These are phyloP conservation scores for Pythium coloratum DNA, from an alignment of 352 stramenopile species.

Conservation along the genomic window DNA sequence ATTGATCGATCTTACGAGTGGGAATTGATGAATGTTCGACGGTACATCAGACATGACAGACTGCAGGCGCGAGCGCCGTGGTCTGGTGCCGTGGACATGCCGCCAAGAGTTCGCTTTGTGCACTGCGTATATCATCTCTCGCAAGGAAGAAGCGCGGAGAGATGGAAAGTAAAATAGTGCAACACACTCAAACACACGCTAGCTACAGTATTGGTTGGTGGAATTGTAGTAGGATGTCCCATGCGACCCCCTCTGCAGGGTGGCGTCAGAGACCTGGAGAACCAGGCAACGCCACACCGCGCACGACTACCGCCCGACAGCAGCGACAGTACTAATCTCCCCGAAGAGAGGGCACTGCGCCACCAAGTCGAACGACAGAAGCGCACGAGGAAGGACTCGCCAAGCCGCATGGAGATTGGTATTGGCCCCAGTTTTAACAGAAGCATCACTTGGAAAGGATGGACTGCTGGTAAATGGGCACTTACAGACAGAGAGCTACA, in stretches of 20 bases:
- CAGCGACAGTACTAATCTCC: conserved; percentile 24
- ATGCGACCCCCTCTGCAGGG: conserved; percentile 21
- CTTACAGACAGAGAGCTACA: not conserved
- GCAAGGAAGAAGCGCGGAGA: conserved; percentile 38
- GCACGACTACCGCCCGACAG: conserved; percentile 9
- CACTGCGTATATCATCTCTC: conserved; percentile 83
- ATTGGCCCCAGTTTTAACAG: conserved; percentile 82
- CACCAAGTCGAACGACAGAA: conserved; percentile 21
- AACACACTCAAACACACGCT: not conserved
- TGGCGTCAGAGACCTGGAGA: conserved; percentile 2
- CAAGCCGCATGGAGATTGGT: conserved; percentile 34
- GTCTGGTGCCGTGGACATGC: conserved; percentile 9
- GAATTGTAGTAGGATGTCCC: conserved; percentile 9
- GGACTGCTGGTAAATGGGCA: conserved; percentile 73
- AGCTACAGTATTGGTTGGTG: not conserved
- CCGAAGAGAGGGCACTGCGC: conserved; percentile 26
- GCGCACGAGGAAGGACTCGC: conserved; percentile 27
- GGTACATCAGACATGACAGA: conserved; percentile 8
- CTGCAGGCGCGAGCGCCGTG: not conserved
- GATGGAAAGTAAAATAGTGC: conserved; percentile 81
- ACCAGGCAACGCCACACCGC: conserved; percentile 9
- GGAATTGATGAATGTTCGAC: conserved; percentile 7
- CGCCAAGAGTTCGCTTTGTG: conserved; percentile 43
- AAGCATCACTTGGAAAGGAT: conserved; percentile 44
- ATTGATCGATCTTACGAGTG: no score